Conservation (phyloP, 2,329 filamentous ascomycete species). For the Aureobasidium sp. region DNA sequence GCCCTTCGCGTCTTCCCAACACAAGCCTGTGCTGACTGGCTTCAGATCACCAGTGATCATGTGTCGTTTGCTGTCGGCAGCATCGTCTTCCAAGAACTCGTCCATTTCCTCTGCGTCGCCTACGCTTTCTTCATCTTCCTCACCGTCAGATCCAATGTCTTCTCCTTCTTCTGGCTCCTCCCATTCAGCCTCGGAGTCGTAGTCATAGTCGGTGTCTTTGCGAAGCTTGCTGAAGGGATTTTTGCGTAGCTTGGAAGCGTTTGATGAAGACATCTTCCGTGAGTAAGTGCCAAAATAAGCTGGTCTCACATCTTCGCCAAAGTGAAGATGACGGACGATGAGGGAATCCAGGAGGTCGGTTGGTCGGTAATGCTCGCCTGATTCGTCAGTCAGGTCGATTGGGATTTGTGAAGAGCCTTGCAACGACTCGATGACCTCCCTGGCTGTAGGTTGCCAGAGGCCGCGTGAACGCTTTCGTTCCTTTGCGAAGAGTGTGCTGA, state of each 20-base stretch:
- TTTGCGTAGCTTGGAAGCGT: slow-evolving; percentile 43
- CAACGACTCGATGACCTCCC: slow-evolving; percentile 38
- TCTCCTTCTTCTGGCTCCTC: slow-evolving; percentile 67
- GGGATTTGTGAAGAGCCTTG: slow-evolving; percentile 35
- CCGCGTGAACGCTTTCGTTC: slow-evolving; percentile 11
- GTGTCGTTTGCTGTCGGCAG: slow-evolving; percentile 48
- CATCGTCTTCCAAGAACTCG: slow-evolving; percentile 77
- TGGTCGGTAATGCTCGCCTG: slow-evolving; percentile 26
- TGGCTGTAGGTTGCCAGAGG: slow-evolving; percentile 21
- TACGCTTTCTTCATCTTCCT: slow-evolving; percentile 63
- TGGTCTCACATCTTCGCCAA: slow-evolving; percentile 56
- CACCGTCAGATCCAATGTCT: slow-evolving; percentile 57
- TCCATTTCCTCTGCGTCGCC: slow-evolving; percentile 81
- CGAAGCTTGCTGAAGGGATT: slow-evolving; percentile 51
- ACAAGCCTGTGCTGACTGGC: slow-evolving; percentile 71
- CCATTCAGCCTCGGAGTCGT: slow-evolving; percentile 83
- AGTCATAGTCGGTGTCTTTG: slow-evolving; percentile 66
- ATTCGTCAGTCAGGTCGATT: slow-evolving; percentile 38
- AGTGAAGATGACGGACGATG: slow-evolving; percentile 57
- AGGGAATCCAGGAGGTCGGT: slow-evolving; percentile 46
- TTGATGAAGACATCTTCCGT: slow-evolving; percentile 43
- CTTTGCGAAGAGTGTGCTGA: background rate
- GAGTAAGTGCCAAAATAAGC: slow-evolving; percentile 69
- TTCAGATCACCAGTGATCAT: slow-evolving; percentile 61
- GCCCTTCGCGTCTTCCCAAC: slow-evolving; percentile 61